Evolutionary conservation across 371 early-diverging fungal species (phyloP).

Genomic region (Mortierella sp.): DNA sequence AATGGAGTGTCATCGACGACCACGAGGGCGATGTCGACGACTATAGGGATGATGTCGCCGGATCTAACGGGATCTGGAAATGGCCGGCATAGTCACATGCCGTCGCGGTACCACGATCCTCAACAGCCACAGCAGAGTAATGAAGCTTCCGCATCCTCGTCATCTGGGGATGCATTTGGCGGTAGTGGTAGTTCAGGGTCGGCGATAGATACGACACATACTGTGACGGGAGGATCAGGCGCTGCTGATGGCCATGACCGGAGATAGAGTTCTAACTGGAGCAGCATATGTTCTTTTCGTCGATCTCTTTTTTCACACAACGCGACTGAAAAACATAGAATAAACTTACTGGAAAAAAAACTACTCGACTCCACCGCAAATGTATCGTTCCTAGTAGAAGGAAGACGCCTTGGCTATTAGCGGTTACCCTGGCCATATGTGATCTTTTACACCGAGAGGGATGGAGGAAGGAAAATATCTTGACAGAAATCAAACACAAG

Average conservation of each 20-base stretch:
- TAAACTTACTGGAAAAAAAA: not conserved
- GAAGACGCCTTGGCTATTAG: no score
- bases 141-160: not conserved
- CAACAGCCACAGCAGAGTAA: not conserved
- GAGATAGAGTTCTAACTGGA: not conserved
- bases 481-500: no score
- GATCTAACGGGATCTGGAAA: slow-evolving; percentile 2
- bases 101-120: not conserved
- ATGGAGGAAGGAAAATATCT: no score
- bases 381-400: no score
- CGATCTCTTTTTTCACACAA: not conserved
- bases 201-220: not conserved
- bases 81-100: not conserved
- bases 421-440: no score
- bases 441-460: no score
- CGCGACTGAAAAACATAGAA: not conserved
- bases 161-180: not conserved
- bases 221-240: not conserved
- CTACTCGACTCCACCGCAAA: no score
- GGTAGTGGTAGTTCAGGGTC: not conserved
- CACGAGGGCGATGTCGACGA: not conserved
- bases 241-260: not conserved
- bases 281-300: not conserved
- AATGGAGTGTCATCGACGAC: not conserved
- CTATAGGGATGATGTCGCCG: not conserved